Conservation (phyloP, 129 eudicot species). For the Logfia minima region DNA sequence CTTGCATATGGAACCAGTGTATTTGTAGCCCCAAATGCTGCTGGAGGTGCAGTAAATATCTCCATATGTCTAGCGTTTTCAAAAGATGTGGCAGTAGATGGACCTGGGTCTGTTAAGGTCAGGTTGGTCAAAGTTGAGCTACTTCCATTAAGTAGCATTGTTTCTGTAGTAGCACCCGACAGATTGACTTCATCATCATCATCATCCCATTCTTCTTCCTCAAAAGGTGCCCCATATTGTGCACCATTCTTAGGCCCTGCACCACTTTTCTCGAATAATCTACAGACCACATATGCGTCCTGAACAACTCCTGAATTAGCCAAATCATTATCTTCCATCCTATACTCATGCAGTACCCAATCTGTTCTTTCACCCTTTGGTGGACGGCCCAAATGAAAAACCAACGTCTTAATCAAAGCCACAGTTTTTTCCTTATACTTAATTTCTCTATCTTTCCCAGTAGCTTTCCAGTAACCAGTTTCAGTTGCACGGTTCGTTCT, state of each 20-base stretch:
- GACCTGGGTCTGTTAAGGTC: slow-evolving; percentile 31
- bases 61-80: slow-evolving; percentile 6
- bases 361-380: slow-evolving; percentile 63
- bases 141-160: neutral
- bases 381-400: slow-evolving; percentile 61
- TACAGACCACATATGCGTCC: slow-evolving; percentile 68
- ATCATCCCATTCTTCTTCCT: slow-evolving; percentile 66
- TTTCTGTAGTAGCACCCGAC: neutral
- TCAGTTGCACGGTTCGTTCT: slow-evolving; percentile 69
- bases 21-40: neutral
- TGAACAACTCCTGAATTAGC: slow-evolving; percentile 49
- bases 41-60: neutral
- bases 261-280: slow-evolving; percentile 66
- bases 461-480: slow-evolving; percentile 74
- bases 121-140: neutral
- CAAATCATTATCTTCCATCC: slow-evolving; percentile 45
- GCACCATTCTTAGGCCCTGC: slow-evolving; percentile 69
- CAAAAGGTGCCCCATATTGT: slow-evolving; percentile 76
- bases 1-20: neutral
- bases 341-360: slow-evolving; percentile 79
- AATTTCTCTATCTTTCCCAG: slow-evolving; percentile 66
- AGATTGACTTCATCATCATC: slow-evolving; percentile 24
- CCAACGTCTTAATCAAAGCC: slow-evolving; percentile 57
- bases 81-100: slow-evolving; percentile 21
- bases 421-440: slow-evolving; percentile 37